Evolutionary conservation across 1,139 yeast species (phyloP).

Genomic region (Magnusiomyces fungicola): DNA sequence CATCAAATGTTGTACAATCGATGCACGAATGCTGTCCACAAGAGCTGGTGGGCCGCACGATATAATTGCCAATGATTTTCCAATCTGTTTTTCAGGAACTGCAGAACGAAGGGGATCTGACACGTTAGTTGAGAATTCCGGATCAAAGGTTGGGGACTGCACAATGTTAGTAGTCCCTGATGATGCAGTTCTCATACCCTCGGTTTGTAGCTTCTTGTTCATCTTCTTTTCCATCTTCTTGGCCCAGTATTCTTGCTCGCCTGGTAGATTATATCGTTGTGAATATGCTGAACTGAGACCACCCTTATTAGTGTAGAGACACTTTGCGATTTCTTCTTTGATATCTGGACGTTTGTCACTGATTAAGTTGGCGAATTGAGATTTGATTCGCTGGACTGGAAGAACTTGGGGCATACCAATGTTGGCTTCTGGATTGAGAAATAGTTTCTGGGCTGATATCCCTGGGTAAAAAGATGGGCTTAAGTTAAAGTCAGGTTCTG

Average conservation of each 20-base stretch:
- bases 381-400: conserved; percentile 8
- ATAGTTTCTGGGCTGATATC: too few relatives aligned
- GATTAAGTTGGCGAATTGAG: conserved; percentile 9
- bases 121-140: not conserved
- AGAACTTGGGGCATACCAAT: too few relatives aligned
- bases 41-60: conserved; percentile 28
- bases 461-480: too few relatives aligned
- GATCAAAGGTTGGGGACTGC: not conserved
- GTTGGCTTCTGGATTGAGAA: too few relatives aligned
- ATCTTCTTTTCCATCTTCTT: not conserved
- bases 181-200: not conserved
- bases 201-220: not conserved
- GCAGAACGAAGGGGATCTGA: not conserved
- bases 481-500: too few relatives aligned
- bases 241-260: not conserved
- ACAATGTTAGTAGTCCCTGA: not conserved
- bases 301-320: not conserved
- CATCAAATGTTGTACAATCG: conserved; percentile 25
- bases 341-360: conserved; percentile 13
- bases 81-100: not conserved
- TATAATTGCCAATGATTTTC: conserved; percentile 19
- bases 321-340: conserved; percentile 11
- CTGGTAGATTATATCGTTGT: not conserved
- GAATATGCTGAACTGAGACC: not conserved
- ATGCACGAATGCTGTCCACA: conserved; percentile 22